Evolutionary conservation across 257 asterid genomes (phyloP), one percentile per base, ranked within the genome.

Genomic region (Nicotiana undulata): DNA sequence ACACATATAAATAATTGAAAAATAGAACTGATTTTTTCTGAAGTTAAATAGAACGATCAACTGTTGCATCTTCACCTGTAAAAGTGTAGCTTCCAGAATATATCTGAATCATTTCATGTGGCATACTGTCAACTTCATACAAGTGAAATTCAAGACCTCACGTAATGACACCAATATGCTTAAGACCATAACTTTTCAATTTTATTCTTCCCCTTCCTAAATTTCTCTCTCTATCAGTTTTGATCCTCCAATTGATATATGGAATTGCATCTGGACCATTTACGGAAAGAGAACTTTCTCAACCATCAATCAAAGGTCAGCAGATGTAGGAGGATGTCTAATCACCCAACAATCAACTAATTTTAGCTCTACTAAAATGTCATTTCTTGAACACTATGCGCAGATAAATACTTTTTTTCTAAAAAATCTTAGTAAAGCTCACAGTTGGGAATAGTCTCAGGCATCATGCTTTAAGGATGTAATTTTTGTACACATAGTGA

Each of bases 121-220:
- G 59, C 77, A 44, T 70, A 70, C 37, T 70, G 18, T 70, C 59
- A 44, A 68, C 76, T 68, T 68, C 76, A 68, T 68, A 68, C 56
- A 68, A n/a, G 76, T 5, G 76, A 68, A 68, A 40, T 37, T 40
- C 56, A 72, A 72, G 59, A 46, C 0, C 37, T 44, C 59, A 1
- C 53, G 7, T 40, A 70, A 44, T 44, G 12, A 40, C 34, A 20
- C 31, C 20, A 44, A 12, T 40, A 44, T 22, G 22, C 20, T 70
- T 5, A 70, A 16, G 56, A 44, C 7, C 4, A 5, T 46, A 34
- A 44, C 77, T 70, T 70, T 12, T 72, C 12, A 72, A 13, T 46
- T 49, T 12, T 44, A 22, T 72, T 72, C 4, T 72, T 12, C 3
- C 59, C 59, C 29, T 46, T 16, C 15, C 59, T 9, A 44, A 40